Evolutionary conservation across 164 flowering plant genomes (phyloP), one percentile per base, ranked within the genome.

Genomic region (Tetrastigma voinierianum): DNA sequence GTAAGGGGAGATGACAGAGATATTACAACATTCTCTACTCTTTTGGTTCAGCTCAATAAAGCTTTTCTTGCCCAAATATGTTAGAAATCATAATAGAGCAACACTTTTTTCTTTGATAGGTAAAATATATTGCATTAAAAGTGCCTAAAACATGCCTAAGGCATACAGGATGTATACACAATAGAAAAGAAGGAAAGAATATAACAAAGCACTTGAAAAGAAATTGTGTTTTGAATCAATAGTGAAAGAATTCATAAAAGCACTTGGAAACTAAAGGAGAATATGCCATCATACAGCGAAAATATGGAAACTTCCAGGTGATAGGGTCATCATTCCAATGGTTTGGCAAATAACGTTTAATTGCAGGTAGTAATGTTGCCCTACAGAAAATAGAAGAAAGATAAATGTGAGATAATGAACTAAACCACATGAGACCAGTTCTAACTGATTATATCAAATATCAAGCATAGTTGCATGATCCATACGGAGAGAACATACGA

Each of bases 361-460:
- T 86, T 48, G 89, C 83, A 71, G 98, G 98, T 77, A 91, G 70
- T 72, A 94, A 61, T 20, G 98, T 94, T 55, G 97, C 96, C 76
- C 98, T 94, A 81, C 14, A 51, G 57, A 74, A 32, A 24, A 55
- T 10, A 25, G 10, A 47, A 69, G 47, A 48, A 66, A 46, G 53
- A 48, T 16, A 1, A 46, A 5, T 7, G 9, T 8, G 9, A 23
- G 54, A 40, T 9, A 59, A 19, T 52, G 18, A 60, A 40, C 57
- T 17, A n/a, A 23, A 53, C 14, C 19, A 46, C 15, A 12, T n/a
- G 14, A 53, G 43, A 15, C 4, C 4, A 51, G 2, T 4, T 48
- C 55, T 12, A 62, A 32, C 47, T 10, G 45, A 14, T 32, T 40
- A 51, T 20, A 45, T 61, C 7, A 23, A 55, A 0, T 1, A 46